A percentile compares a stretch with the other conserved stretches of the same genome.
These are phyloP conservation scores for Metroxylon sagu DNA, from an alignment of 176 grass and related monocot species.

Conservation along the genomic window DNA sequence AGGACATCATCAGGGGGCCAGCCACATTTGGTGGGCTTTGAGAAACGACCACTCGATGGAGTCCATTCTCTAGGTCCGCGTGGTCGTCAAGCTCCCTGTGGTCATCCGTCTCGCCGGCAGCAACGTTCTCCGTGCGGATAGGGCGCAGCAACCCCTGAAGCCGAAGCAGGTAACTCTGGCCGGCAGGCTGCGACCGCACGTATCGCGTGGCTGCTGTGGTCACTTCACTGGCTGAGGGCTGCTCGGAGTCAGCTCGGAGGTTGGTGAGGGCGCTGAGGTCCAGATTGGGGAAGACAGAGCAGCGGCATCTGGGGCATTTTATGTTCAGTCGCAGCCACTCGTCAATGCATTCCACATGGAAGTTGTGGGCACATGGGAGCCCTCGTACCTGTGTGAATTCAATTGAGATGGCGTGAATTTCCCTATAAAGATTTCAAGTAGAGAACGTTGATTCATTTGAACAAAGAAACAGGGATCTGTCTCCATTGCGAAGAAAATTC, in stretches of 20 bases:
- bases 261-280: constrained; percentile 89
- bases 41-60: constrained; percentile 13
- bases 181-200: constrained; percentile 26
- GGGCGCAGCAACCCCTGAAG: constrained; percentile 48
- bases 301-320: constrained; percentile 88
- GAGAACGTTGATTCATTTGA: no score
- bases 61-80: constrained; percentile 13
- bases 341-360: constrained; percentile 94
- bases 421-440: no score
- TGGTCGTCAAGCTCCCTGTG: not conserved
- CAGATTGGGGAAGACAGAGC: constrained; percentile 92
- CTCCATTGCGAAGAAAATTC: no score
- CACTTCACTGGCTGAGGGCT: constrained; percentile 39
- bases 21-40: constrained; percentile 12
- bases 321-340: constrained; percentile 92
- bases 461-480: no score
- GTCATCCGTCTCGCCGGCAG: not conserved
- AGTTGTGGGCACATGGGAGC: constrained; percentile 91
- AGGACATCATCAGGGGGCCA: constrained; percentile 25
- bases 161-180: constrained; percentile 57
- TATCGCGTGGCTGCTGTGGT: constrained; percentile 30
- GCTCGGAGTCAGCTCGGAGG: constrained; percentile 46
- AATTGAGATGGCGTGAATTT: no score
- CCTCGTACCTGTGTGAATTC: constrained; percentile 57
- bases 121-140: constrained; percentile 16